phyloP scores from a whole-genome alignment of 2,329 filamentous ascomycete species.

The Dryadomyces quercus-mongolicae region DNA sequence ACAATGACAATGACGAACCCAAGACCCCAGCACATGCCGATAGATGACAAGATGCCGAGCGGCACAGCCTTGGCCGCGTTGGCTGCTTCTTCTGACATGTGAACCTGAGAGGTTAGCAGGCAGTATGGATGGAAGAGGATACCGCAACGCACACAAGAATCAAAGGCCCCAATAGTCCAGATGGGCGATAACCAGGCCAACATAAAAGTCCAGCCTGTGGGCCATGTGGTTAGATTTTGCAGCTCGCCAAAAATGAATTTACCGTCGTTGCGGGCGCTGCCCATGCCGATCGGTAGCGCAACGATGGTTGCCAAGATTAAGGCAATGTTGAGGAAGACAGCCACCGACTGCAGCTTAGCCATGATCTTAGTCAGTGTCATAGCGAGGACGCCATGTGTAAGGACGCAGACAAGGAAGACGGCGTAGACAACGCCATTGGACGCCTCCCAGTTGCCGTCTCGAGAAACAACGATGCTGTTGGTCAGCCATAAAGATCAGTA shows the following conservation, averaged over 20 bases:
- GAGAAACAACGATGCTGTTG: slow-evolving; percentile 36
- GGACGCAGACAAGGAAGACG: slow-evolving; percentile 40
- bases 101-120: slow-evolving; percentile 6
- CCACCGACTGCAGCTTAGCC: slow-evolving; percentile 45
- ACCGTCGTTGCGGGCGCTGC: slow-evolving; percentile 24
- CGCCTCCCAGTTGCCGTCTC: slow-evolving; percentile 42
- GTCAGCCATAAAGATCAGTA: neutral
- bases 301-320: slow-evolving; percentile 44
- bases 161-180: slow-evolving; percentile 48
- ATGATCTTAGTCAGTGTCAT: slow-evolving; percentile 41
- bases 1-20: slow-evolving; percentile 46
- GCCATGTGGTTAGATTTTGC: slow-evolving; percentile 46
- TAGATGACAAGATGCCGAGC: slow-evolving; percentile 45
- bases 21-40: slow-evolving; percentile 38
- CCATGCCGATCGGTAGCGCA: slow-evolving; percentile 39
- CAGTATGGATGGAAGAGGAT: too few species aligned
- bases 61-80: slow-evolving; percentile 41
- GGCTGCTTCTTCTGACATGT: slow-evolving; percentile 44
- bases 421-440: slow-evolving; percentile 44
- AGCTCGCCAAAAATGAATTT: slow-evolving; percentile 43
- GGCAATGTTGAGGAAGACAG: slow-evolving; percentile 41
- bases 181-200: slow-evolving; percentile 48
- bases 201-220: slow-evolving; percentile 45
- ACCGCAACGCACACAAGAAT: slow-evolving; percentile 36
- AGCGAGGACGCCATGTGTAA: slow-evolving; percentile 41